Percentiles rank a stretch among this genome's conserved stretches.
phyloP scores from a whole-genome alignment of 1,284 basidiomycete species.

The Melampsora larici-populina region DNA sequence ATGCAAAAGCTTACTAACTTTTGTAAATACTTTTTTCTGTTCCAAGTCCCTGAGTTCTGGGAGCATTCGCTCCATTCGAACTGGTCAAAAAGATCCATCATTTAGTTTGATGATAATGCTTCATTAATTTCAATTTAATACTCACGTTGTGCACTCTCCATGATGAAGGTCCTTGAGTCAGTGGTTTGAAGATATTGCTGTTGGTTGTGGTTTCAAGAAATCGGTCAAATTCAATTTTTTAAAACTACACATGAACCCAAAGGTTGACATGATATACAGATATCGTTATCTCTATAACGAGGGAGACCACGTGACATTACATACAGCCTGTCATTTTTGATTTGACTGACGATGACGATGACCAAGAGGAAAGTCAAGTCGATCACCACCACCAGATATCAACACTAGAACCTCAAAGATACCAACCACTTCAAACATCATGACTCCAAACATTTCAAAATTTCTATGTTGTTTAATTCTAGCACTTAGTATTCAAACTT shows the following conservation, averaged over 20 bases:
- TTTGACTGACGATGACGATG: no score
- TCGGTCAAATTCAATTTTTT: no score
- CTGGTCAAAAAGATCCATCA: slow-evolving; percentile 10
- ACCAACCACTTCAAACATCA: background rate
- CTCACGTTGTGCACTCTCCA: slow-evolving; percentile 43
- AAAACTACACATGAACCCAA: background rate
- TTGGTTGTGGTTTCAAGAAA: no score
- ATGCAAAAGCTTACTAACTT: background rate
- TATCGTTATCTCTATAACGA: background rate
- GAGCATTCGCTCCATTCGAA: slow-evolving; percentile 42
- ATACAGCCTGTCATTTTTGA: no score
- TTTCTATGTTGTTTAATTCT: background rate
- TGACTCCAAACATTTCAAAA: background rate
- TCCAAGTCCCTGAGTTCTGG: slow-evolving; percentile 40
- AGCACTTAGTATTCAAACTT: background rate
- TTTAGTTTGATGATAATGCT: background rate
- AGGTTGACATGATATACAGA: background rate
- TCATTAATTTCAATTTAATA: background rate
- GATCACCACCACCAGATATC: background rate
- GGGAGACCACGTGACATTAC: background rate
- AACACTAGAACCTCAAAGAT: background rate
- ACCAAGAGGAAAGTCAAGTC: no score
- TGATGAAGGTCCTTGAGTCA: background rate
- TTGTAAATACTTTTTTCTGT: slow-evolving; percentile 40
- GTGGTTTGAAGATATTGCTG: no score